These are phyloP conservation scores for Mallotus nudiflorus DNA, from an alignment of 345 rosid genomes.

Conservation along the genomic window DNA sequence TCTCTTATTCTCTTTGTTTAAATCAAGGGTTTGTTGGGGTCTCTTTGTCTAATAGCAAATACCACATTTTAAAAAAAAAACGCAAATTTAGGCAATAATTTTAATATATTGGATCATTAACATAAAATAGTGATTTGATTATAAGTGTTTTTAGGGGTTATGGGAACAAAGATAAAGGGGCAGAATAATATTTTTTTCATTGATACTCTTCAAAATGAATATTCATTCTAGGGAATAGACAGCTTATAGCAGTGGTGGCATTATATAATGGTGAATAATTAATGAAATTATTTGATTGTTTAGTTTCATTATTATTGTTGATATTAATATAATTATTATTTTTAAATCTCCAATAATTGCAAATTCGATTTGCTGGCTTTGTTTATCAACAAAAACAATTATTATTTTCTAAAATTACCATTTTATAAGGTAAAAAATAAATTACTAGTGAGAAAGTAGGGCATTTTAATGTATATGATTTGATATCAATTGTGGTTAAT, in stretches of 20 bases:
- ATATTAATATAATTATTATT: no score
- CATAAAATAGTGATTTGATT: neutral
- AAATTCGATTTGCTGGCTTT: no score
- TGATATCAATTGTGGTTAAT: no score
- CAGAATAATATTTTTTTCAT: neutral
- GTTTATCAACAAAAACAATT: no score
- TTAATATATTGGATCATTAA: neutral
- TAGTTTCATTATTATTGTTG: no score
- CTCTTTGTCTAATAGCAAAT: conserved; percentile 11
- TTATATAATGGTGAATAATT: no score
- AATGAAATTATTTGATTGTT: no score
- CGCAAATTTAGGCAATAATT: neutral
- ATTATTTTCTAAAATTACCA: no score
- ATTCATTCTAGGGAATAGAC: neutral
- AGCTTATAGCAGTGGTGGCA: neutral
- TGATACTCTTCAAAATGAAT: neutral
- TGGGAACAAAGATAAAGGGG: neutral
- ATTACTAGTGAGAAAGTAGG: no score
- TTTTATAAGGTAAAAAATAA: no score
- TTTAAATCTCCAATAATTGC: no score
- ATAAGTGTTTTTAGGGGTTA: neutral
- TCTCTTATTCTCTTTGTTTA: neutral
- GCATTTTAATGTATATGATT: no score
- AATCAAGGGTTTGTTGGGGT: conserved; percentile 16
- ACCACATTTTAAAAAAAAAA: neutral